Conservation (phyloP, 257 asterid genomes). For the Plantago elongata region DNA sequence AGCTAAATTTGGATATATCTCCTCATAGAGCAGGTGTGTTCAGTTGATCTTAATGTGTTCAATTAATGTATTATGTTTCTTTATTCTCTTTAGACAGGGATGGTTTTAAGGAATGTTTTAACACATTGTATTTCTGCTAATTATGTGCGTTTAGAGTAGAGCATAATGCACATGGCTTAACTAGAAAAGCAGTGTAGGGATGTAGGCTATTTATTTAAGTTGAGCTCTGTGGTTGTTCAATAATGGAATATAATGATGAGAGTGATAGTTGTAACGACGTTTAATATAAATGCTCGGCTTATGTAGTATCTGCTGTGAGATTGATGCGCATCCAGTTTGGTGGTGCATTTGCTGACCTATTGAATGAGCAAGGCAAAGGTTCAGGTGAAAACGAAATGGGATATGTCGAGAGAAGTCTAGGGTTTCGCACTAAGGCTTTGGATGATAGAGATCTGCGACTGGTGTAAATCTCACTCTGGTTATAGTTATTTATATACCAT, state of each 20-base stretch:
- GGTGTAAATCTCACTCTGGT: conserved; percentile 33
- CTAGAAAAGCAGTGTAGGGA: too few species aligned
- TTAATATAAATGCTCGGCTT: conserved; percentile 9
- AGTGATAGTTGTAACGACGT: not conserved
- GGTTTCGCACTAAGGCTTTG: conserved; percentile 73
- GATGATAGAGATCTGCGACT: conserved; percentile 89
- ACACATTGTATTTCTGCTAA: not conserved
- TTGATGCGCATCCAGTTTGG: conserved; percentile 89
- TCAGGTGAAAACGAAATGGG: conserved; percentile 93
- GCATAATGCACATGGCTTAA: too few species aligned
- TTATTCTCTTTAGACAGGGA: not conserved
- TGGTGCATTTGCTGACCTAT: conserved; percentile 92
- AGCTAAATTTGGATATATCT: conserved; percentile 68
- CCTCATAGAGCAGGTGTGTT: conserved; percentile 93
- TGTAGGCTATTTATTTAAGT: too few species aligned
- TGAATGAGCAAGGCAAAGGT: conserved; percentile 92
- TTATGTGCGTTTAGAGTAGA: too few species aligned
- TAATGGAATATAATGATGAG: not conserved
- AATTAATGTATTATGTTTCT: not conserved
- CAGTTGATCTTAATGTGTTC: not conserved
- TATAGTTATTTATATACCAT: conserved; percentile 3
- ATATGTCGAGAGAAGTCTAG: conserved; percentile 90
- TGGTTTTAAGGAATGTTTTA: not conserved
- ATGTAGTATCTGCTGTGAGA: conserved; percentile 81
- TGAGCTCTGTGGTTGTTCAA: not conserved